Base-by-base conservation (phyloP, 1,284 basidiomycete species). In the Irpex sp. region DNA sequence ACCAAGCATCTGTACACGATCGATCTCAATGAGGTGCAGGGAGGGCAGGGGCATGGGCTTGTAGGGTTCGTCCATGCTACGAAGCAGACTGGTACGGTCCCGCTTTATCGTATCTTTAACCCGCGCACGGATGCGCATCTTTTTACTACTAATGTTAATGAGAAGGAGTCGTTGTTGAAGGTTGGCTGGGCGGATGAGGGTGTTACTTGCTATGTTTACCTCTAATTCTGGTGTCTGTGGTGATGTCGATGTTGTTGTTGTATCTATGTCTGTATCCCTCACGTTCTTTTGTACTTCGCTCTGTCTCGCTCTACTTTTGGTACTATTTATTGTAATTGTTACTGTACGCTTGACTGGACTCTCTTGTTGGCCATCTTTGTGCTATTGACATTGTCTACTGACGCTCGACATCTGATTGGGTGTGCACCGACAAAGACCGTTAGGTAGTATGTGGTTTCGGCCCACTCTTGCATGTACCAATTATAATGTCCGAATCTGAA, bases 1-100 rank as follows among this genome's bases (percentile, higher is more conserved):
- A 19, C 9, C 49, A 50, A 66, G 59, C 65, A 64, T 53, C 62
- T 67, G 61, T 67, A 67, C 43, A 67, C 63, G 3, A 55, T 55
- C 26, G 53, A 55, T 5, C 13, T 35, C 19, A 19, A 8, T 17
- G 50, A 51, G 31, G 17, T 31, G 1, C 21, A 55, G 11, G 57
- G 46, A 8, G 46, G 35, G 13, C 53, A 62, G 58, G 57, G 63
- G 58, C 49, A 60, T 62, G 54, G 53, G 54, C 4, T 51, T 1
- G 49, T 51, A 3, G 60, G 58, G 15, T 65, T 57, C 54, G 60
- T 65, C 9, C 59, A 60, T 19, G 43, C 63, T 9, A 65, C 35
- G 37, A 8, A 54, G 13, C 37, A 51, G 11, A 43, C 50, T 7
- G 58, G 58, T 13, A 57, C 63, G 4, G 58, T 65, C 36, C 55